Evolutionary conservation across 2,329 filamentous ascomycete species (phyloP), one percentile per base, ranked within the genome.

Genomic region (Dendrostoma leiphaemia): DNA sequence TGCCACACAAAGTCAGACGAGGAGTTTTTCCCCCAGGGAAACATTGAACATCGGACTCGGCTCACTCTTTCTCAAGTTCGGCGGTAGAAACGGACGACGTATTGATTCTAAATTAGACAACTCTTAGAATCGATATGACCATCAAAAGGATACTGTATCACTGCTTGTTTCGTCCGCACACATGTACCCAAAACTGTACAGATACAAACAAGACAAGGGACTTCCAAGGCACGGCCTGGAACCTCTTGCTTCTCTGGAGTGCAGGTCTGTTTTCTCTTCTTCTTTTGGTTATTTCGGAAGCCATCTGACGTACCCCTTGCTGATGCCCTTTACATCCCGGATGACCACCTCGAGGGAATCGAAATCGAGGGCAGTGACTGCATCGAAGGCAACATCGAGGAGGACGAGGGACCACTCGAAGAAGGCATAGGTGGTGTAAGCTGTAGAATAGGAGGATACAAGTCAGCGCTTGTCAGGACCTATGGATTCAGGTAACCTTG

Each of bases 271-370:
- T n/a, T n/a, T n/a, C n/a, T n/a, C n/a, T n/a, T n/a, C n/a, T n/a
- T n/a, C n/a, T n/a, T n/a, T n/a, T n/a, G 67, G 34, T 83, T 92
- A 97, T 78, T 85, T 90, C 64, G 93, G 93, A 82, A 97, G 91
- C 88, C 88, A 88, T 77, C 86, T 84, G 77, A 99, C 94, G 83
- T 99, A 99, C 94, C 93, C 92, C 90, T 93, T 92, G 80, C 89
- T 94, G 68, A 87, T 75, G 61, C 91, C 92, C 76, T 91, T 93
- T 62, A 92, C 82, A 76, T 97, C 93, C 77, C 84, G 90, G 61
- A 99, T 80, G 63, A 91, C 81, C 65, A 99, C 76, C 71, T 97
- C 93, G 67, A 97, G 89, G 51, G 87, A 84, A 59, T 86, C 81
- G 75, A 97, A 99, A 76, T 99, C 94, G 65, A 96, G 77, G 54